These are phyloP conservation scores for Phytophthora macrochlamydospora DNA, from an alignment of 352 stramenopile species.

Conservation along the genomic window DNA sequence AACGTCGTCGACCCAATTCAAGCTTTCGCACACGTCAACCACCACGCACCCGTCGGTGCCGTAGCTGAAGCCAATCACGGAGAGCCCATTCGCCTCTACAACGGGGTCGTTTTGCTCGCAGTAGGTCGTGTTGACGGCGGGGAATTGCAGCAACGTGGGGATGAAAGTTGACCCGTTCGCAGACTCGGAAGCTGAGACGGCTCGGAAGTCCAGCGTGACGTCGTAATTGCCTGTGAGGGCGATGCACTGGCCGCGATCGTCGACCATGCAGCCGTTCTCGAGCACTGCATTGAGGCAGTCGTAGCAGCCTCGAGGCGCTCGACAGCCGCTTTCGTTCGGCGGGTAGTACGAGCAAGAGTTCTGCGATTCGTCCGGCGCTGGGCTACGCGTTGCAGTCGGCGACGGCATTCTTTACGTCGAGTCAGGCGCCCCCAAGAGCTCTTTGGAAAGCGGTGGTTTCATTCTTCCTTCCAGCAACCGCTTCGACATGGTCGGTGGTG, in stretches of 20 bases:
- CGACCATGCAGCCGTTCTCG: conserved; percentile 34
- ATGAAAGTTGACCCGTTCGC: not conserved
- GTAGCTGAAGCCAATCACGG: conserved; percentile 20
- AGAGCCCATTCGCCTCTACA: conserved; percentile 9
- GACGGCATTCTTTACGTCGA: not conserved
- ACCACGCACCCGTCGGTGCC: conserved; percentile 38
- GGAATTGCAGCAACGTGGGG: conserved; percentile 22
- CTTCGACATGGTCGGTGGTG: too few relatives aligned
- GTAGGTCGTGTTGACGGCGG: conserved; percentile 45
- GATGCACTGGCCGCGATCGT: conserved; percentile 29
- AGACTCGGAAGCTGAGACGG: conserved; percentile 1
- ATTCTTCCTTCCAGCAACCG: not conserved
- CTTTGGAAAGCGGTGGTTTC: conserved; percentile 21
- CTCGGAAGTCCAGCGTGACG: conserved; percentile 31
- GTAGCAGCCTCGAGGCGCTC: conserved; percentile 40
- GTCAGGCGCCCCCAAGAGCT: not conserved
- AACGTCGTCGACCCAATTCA: conserved; percentile 22
- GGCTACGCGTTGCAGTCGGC: conserved; percentile 10
- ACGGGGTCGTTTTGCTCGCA: conserved; percentile 34
- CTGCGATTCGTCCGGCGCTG: not conserved
- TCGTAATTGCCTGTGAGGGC: conserved; percentile 33
- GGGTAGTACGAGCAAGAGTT: conserved; percentile 40
- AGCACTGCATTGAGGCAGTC: conserved; percentile 44
- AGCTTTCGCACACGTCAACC: conserved; percentile 32
- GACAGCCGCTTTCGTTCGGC: conserved; percentile 23